Conservation (phyloP, 257 asterid species). For the Apocynum venetum region DNA sequence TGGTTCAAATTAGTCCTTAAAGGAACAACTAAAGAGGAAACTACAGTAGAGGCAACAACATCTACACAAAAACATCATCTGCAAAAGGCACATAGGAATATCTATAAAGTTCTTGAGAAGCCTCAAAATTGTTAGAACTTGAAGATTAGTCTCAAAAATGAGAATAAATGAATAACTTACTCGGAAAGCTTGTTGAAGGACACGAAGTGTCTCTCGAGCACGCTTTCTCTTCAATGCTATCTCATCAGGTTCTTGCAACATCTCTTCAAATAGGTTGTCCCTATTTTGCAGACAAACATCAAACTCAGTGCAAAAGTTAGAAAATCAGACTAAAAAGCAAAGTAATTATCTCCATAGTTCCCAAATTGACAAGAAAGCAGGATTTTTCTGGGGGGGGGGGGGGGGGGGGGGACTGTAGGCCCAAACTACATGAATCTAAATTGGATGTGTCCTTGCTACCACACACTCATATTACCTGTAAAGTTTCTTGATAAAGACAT, state of each 20-base stretch:
- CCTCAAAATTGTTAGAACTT: not conserved
- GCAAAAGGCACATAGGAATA: no score
- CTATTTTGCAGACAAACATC: slow-evolving; percentile 39
- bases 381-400: no score
- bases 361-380: no score
- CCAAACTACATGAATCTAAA: no score
- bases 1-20: no score
- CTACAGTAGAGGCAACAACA: no score
- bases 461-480: slow-evolving; percentile 55
- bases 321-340: not conserved
- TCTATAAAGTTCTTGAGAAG: no score
- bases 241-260: slow-evolving; percentile 97
- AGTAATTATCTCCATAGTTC: not conserved
- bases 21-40: no score
- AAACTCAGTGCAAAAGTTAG: not conserved
- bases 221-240: slow-evolving; percentile 83
- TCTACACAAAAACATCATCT: no score
- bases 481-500: slow-evolving; percentile 60
- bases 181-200: slow-evolving; percentile 90
- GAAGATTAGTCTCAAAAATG: not conserved
- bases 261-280: slow-evolving; percentile 87
- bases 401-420: no score
- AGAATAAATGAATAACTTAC: slow-evolving; percentile 38
- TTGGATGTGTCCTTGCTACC: not conserved
- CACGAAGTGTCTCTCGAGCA: slow-evolving; percentile 76